Evolutionary conservation across 2,329 filamentous ascomycete genomes (phyloP), one percentile per base, ranked within the genome.

Genomic region (Paracorniculantispora psalliotae): DNA sequence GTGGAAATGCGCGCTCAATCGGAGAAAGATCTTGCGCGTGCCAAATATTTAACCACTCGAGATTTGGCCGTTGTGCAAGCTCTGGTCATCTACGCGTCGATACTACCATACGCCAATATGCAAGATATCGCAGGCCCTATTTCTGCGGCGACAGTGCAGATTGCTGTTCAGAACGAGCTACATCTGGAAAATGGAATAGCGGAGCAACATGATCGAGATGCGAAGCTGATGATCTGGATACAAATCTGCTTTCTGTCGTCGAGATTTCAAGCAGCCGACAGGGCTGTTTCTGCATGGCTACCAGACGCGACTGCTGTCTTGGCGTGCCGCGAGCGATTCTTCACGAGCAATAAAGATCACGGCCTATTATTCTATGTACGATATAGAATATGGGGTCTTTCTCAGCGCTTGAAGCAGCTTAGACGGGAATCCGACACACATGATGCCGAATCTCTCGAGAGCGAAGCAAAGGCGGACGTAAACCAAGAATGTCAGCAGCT

Each of bases 241-340:
- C 68, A 70, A 10, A 65, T 70, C 8, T 68, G 66, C 49, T 68
- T 70, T 43, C 44, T 70, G 2, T 66, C 70, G 35, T 68, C 66
- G 2, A 64, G 1, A 49, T 67, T n/a, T 61, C 63, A 4, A 60
- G 28, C 13, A 15, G 49, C 49, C 7, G 49, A 52, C 25, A 33
- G n/a, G 3, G 49, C 49, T 1, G 35, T 12, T 2, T 52, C 49
- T 1, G 15, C 33, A 9, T 39, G 35, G 23, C 19, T 19, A 6
- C 19, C 7, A 1, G 13, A 39, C 30, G 19, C 2, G 19, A 8
- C 23, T 61, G n/a, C 39, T 39, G 0, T 62, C 59, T 2, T 60
- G 2, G 4, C 12, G 33, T 49, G 13, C 46, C 9, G 25, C 26
- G 46, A 19, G 15, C 21, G 26, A 25, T 15, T 49, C 5, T 28